Evolutionary conservation across 2,329 filamentous ascomycete species (phyloP).

Genomic region (Apiospora phragmitis): DNA sequence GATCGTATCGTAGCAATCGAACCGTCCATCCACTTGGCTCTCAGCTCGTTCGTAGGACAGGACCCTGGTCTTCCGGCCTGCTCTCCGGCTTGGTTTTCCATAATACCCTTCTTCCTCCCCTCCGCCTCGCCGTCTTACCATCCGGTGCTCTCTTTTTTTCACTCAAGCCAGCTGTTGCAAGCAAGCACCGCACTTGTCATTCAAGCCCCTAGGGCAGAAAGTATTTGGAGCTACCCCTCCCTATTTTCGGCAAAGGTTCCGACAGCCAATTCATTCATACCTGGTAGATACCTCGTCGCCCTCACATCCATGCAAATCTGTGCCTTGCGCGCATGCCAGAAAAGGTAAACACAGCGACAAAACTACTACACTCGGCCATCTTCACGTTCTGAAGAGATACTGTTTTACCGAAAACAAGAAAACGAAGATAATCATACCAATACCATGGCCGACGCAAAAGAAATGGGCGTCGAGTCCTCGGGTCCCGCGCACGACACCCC

Average conservation of each 20-base stretch:
- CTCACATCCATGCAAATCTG: background rate
- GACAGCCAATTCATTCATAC: background rate
- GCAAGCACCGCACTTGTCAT: background rate
- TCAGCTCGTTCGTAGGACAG: background rate
- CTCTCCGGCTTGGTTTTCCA: background rate
- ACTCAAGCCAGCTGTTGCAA: background rate
- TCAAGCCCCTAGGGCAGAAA: background rate
- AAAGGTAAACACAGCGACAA: background rate
- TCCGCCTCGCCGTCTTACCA: background rate
- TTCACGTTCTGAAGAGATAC: background rate
- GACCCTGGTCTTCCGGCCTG: background rate
- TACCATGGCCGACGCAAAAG: constrained; percentile 1
- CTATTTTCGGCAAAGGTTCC: background rate
- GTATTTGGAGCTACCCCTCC: background rate
- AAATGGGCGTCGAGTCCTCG: background rate
- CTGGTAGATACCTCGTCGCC: too few relatives aligned
- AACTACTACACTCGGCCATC: background rate
- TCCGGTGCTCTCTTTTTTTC: background rate
- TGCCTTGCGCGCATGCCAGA: background rate
- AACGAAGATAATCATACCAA: background rate
- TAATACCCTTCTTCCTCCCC: background rate
- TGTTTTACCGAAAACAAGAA: background rate
- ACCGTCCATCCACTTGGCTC: background rate
- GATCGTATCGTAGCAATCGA: constrained; percentile 3
- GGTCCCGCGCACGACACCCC: background rate